Conservation (phyloP, 192 early-diverging fungal genomes). For the Radiomyces spectabilis region DNA sequence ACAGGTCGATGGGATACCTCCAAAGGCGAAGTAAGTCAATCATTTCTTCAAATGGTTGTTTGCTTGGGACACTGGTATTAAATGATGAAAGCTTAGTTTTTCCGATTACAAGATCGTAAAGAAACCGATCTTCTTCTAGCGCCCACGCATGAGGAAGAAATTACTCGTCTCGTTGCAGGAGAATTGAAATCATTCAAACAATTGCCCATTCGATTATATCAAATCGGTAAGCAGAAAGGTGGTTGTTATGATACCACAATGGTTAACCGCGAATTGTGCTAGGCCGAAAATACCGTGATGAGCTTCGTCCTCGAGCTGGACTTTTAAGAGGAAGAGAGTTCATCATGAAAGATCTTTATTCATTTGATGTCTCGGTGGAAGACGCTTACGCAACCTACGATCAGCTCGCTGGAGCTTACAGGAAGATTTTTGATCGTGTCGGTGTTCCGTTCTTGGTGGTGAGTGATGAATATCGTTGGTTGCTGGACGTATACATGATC, state of each 20-base stretch:
- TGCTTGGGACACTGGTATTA: not conserved
- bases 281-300: constrained; percentile 80
- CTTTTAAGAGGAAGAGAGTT: constrained; percentile 85
- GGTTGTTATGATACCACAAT: no score
- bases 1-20: constrained; percentile 74
- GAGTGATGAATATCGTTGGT: no score
- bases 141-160: constrained; percentile 92
- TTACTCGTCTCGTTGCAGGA: constrained; percentile 63
- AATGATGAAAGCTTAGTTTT: constrained; percentile 43
- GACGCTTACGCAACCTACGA: constrained; percentile 72
- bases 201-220: constrained; percentile 81
- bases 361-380: constrained; percentile 68
- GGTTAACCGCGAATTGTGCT: not conserved
- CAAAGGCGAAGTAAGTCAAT: constrained; percentile 42
- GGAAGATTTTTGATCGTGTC: constrained; percentile 65
- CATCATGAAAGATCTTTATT: constrained; percentile 95
- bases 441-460: constrained; percentile 74
- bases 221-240: constrained; percentile 65
- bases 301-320: constrained; percentile 75
- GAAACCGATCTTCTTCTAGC: constrained; percentile 59
- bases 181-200: constrained; percentile 64
- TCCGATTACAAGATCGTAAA: constrained; percentile 75
- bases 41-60: not conserved
- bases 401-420: constrained; percentile 66
- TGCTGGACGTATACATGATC: no score